These are phyloP conservation scores for Pyrenula aspistea DNA, from an alignment of 495 filamentous ascomycete species.

Conservation along the genomic window DNA sequence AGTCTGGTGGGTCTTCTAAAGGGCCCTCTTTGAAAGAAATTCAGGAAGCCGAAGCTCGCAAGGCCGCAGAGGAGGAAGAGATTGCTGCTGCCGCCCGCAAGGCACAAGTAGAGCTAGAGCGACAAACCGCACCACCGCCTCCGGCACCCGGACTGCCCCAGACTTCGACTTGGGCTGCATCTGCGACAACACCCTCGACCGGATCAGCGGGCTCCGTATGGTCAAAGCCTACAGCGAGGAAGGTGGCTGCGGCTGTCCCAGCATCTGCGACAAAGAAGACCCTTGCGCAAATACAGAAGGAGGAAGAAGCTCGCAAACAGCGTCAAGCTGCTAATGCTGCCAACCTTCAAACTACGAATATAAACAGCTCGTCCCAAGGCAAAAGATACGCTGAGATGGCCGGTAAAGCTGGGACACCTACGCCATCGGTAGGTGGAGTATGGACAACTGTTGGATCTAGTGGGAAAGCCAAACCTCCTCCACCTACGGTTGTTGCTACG, in stretches of 20 bases:
- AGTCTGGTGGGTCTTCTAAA: slow-evolving; percentile 63
- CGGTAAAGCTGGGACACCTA: slow-evolving; percentile 46
- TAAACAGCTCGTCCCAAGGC: slow-evolving; percentile 40
- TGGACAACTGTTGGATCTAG: slow-evolving; percentile 97
- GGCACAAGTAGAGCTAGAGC: slow-evolving; percentile 66
- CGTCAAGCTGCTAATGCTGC: slow-evolving; percentile 45
- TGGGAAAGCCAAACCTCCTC: slow-evolving; percentile 73
- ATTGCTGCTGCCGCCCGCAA: slow-evolving; percentile 69
- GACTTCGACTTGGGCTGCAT: slow-evolving; percentile 80
- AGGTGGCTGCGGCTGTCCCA: slow-evolving; percentile 30
- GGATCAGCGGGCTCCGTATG: slow-evolving; percentile 42
- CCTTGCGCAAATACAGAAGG: slow-evolving; percentile 88
- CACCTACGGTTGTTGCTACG: slow-evolving; percentile 32
- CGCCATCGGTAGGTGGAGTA: slow-evolving; percentile 38
- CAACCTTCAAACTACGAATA: slow-evolving; percentile 26
- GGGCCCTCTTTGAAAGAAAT: slow-evolving; percentile 94
- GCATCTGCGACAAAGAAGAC: slow-evolving; percentile 64
- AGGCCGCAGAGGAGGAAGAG: slow-evolving; percentile 84
- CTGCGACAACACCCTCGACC: slow-evolving; percentile 18
- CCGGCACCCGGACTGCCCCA: slow-evolving; percentile 70
- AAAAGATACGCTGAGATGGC: slow-evolving; percentile 96
- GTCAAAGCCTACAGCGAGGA: slow-evolving; percentile 54
- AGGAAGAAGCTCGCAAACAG: slow-evolving; percentile 85
- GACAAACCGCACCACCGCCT: slow-evolving; percentile 46
- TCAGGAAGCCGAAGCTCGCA: slow-evolving; percentile 86